Conservation (phyloP, 179 eudicot species). For the Silene coronaria region DNA sequence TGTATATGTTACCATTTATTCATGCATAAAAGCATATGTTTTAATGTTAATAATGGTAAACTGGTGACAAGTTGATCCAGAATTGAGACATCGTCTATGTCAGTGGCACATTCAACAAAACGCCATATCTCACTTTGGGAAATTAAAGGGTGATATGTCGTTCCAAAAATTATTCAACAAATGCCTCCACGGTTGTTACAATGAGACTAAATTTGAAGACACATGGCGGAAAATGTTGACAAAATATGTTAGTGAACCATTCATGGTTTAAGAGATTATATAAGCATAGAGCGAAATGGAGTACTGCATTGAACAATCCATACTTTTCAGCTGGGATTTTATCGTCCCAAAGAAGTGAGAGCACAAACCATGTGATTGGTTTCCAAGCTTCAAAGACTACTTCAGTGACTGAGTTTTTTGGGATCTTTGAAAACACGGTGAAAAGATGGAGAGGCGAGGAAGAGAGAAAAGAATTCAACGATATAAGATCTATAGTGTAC, state of each 20-base stretch:
- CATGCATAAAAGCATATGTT: too few relatives aligned
- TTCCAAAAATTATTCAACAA: background rate
- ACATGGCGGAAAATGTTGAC: background rate
- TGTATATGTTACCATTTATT: too few relatives aligned
- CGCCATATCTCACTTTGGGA: background rate
- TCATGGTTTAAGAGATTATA: background rate
- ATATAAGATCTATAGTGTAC: too few relatives aligned
- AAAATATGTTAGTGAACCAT: background rate
- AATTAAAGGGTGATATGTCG: background rate
- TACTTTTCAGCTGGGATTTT: background rate
- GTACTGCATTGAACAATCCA: background rate
- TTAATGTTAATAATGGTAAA: background rate
- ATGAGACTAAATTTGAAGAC: background rate
- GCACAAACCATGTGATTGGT: background rate
- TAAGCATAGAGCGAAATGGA: background rate
- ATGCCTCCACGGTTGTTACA: background rate
- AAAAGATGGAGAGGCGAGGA: too few relatives aligned
- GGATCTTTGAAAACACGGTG: too few relatives aligned
- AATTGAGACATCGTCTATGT: constrained; percentile 2
- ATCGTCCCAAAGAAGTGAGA: background rate
- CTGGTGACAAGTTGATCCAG: too few relatives aligned
- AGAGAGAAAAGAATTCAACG: too few relatives aligned
- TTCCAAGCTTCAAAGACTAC: background rate
- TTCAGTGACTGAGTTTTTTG: too few relatives aligned
- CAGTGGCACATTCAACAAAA: too few relatives aligned